Base-by-base conservation (phyloP, 176 grass and related monocot genomes). In the Saccharum spontaneum region DNA sequence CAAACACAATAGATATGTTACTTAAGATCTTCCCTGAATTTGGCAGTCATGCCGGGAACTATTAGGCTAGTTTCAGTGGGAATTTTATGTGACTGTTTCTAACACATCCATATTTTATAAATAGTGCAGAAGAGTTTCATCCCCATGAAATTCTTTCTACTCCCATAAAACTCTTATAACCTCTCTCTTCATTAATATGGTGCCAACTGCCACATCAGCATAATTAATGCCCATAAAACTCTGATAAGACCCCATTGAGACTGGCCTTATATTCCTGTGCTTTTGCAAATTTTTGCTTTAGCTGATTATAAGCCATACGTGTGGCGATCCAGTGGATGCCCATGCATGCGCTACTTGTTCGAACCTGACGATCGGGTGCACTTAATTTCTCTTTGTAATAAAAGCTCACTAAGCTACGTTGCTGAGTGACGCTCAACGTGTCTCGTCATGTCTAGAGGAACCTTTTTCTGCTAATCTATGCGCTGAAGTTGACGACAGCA, bases 1-100 rank as follows among this genome's bases (percentile, higher is more conserved):
- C 83, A 89, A 62, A 85, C 37, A 24, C n/a, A 18, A 28, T 22
- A 28, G 69, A 89, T 85, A 76, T 75, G n/a, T 69, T 68, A 68
- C 65, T 61, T 10, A 69, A 59, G 5, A 69, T 15, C 16, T 67
- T 49, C 14, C 70, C 6, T 10, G 20, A 72, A 13, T 36, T 77
- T 23, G 26, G 18, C 48, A 8, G 23, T 46, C 76, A 30, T 24
- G 14, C 13, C 1, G 10, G 22, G 75, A 67, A 28, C 20, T 30
- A 17, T 2, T 54, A 48, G 28, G 28, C 28, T 28, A 28, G 28
- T 28, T 28, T 28, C 28, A 1, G 28, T 28, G 28, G 1, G 28
- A 1, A 28, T 28, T 28, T 28, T 1, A 28, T 28, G 28, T 28
- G 28, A 28, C 28, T 28, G 28, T 28, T 28, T 28, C 28, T 28